Conservation (phyloP, 306 rosid species). For the Sechiopsis laciniata region DNA sequence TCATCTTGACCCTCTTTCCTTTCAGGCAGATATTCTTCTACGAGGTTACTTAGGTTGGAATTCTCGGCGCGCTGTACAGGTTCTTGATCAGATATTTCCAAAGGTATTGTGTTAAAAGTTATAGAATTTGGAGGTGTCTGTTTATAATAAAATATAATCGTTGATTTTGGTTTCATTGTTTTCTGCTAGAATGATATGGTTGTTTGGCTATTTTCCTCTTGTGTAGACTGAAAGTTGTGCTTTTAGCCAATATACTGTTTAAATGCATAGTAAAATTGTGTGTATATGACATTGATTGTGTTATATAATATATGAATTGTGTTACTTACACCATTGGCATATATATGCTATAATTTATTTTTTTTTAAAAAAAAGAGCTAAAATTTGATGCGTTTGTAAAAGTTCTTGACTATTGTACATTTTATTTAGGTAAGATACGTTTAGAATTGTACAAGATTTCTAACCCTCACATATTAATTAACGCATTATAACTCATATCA, state of each 20-base stretch:
- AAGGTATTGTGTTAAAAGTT: conserved; percentile 42
- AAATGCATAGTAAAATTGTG: neutral
- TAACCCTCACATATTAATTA: neutral
- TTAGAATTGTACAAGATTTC: neutral
- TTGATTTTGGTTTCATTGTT: neutral
- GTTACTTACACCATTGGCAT: conserved; percentile 1
- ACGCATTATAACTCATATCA: neutral
- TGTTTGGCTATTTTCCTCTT: neutral
- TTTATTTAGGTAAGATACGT: neutral
- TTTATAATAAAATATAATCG: neutral
- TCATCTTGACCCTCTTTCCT: conserved; percentile 16
- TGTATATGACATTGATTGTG: neutral
- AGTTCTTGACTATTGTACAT: neutral
- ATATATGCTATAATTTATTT: neutral
- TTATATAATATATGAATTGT: neutral
- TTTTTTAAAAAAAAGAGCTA: too few species aligned
- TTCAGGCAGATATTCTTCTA: conserved; percentile 74
- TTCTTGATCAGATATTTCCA: conserved; percentile 70
- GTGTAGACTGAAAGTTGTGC: neutral
- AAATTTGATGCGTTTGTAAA: neutral
- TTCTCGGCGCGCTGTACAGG: conserved; percentile 72
- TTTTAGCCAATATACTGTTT: neutral
- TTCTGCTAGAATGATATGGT: neutral
- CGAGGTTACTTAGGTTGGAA: conserved; percentile 94
- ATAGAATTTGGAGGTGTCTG: neutral